phyloP scores from a whole-genome alignment of 192 early-diverging fungal genomes.

The Entomortierella parvispora region DNA sequence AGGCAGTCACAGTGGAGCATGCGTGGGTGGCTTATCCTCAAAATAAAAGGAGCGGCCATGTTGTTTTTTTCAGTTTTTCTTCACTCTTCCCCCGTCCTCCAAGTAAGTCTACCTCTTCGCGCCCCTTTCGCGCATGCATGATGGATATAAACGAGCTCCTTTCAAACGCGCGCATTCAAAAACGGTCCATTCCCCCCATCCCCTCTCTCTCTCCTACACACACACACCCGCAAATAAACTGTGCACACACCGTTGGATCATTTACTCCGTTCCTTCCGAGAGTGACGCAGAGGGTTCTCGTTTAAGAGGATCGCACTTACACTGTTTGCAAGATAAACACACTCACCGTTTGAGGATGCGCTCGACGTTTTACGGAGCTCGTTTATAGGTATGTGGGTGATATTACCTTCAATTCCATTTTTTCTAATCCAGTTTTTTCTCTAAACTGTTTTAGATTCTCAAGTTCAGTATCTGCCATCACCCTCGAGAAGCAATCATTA shows the following conservation, averaged over 20 bases:
- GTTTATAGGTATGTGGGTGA: slow-evolving; percentile 54
- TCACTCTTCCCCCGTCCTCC: background rate
- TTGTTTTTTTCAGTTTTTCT: background rate
- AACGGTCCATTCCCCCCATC: background rate
- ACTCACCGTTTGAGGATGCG: slow-evolving; percentile 54
- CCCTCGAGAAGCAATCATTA: too few species aligned
- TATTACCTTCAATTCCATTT: slow-evolving; percentile 10
- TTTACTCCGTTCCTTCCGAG: slow-evolving; percentile 51
- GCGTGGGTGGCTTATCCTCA: background rate
- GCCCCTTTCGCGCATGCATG: too few species aligned
- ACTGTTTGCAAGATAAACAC: slow-evolving; percentile 50
- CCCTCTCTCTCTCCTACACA: background rate
- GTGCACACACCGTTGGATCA: slow-evolving; percentile 53
- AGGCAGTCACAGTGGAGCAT: background rate
- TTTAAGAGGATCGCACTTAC: slow-evolving; percentile 47
- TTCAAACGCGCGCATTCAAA: too few species aligned
- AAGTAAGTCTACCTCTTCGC: too few species aligned
- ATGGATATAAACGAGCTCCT: too few species aligned
- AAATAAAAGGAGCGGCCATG: background rate
- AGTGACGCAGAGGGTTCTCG: slow-evolving; percentile 53
- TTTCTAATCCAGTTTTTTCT: background rate
- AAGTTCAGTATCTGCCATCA: too few species aligned
- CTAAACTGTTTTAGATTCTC: background rate
- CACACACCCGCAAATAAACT: slow-evolving; percentile 44
- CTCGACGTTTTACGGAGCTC: slow-evolving; percentile 47